These are phyloP conservation scores for Phalaenopsis equestris DNA, from an alignment of 106 monocot genomes.

Conservation along the genomic window DNA sequence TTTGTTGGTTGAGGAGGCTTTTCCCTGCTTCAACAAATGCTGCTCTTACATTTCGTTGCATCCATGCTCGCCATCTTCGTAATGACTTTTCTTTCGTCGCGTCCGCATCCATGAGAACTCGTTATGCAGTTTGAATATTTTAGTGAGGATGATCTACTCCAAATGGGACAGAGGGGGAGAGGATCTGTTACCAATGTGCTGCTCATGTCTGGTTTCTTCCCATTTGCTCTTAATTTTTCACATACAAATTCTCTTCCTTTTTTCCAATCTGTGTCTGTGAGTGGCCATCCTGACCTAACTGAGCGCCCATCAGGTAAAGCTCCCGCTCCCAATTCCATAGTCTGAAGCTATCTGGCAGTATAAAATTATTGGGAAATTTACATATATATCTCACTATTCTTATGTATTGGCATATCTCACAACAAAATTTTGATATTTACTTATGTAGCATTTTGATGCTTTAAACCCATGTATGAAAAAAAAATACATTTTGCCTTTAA, in stretches of 20 bases:
- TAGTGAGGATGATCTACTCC: neutral
- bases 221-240: neutral
- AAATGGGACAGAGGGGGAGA: neutral
- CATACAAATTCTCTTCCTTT: neutral
- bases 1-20: slow-evolving; percentile 10
- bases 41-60: neutral
- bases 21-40: slow-evolving; percentile 4
- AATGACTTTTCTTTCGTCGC: neutral
- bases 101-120: neutral
- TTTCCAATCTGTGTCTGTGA: neutral
- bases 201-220: neutral
- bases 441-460: too few relatives aligned
- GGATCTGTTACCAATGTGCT: neutral
- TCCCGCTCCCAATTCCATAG: neutral
- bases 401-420: too few relatives aligned
- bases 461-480: too few relatives aligned
- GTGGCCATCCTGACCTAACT: neutral
- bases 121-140: neutral
- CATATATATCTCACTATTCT: too few relatives aligned
- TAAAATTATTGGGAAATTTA: neutral
- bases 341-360: neutral
- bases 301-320: neutral
- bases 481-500: too few relatives aligned
- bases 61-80: neutral
- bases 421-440: too few relatives aligned